Conservation (phyloP, 495 filamentous ascomycete species). For the Evernia prunastri region DNA sequence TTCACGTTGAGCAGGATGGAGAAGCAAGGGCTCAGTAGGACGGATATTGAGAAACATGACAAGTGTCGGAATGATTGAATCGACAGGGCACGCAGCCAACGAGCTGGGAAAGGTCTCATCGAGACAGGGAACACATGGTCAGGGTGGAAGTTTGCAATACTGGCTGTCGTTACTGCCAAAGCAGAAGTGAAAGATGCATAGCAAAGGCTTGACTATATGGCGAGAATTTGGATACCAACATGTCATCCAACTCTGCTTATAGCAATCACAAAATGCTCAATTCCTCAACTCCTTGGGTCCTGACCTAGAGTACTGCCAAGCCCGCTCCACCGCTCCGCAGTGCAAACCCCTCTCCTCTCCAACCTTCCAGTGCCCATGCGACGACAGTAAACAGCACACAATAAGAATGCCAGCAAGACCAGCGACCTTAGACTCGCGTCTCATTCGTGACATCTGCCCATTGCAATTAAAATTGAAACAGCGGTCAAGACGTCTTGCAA, state of each 20-base stretch:
- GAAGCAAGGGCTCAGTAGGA: slow-evolving; percentile 63
- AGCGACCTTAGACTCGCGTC: slow-evolving; percentile 9
- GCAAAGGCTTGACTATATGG: not conserved
- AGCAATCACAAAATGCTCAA: not conserved
- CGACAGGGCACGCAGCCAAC: not conserved
- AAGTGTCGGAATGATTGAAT: slow-evolving; percentile 3
- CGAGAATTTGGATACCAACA: too few relatives aligned
- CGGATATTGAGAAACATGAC: not conserved
- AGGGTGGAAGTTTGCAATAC: not conserved
- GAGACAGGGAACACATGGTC: not conserved
- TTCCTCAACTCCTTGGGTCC: too few relatives aligned
- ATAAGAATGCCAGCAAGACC: slow-evolving; percentile 13
- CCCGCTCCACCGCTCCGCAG: not conserved
- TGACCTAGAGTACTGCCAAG: not conserved
- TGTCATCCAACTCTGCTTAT: not conserved
- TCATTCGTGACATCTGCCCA: slow-evolving; percentile 15
- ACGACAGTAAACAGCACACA: not conserved
- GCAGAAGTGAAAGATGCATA: not conserved
- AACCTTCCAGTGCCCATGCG: too few relatives aligned
- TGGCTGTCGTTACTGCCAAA: not conserved
- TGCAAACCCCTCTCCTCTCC: too few relatives aligned
- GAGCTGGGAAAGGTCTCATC: not conserved
- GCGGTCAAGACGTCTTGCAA: slow-evolving; percentile 7
- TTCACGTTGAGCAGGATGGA: slow-evolving; percentile 70
- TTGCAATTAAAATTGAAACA: slow-evolving; percentile 1